Evolutionary conservation across 371 early-diverging fungal genomes (phyloP).

Genomic region (Haplosporangium sp.): DNA sequence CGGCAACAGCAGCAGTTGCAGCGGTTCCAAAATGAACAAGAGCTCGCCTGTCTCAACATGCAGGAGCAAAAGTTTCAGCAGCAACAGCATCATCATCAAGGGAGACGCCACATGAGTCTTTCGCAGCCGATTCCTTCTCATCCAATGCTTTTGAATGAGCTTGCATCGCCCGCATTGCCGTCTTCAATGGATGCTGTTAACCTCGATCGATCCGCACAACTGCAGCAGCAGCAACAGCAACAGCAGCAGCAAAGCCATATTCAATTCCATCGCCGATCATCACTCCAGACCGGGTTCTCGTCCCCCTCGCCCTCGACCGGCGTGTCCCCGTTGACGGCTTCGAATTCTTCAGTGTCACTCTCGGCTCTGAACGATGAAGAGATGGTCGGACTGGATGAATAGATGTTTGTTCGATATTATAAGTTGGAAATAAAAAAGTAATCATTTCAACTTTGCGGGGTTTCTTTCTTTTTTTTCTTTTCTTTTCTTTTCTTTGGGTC

Average conservation of each 20-base stretch:
- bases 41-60: constrained; percentile 15
- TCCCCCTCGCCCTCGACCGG: neutral
- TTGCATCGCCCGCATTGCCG: constrained; percentile 4
- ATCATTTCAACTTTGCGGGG: too few species aligned
- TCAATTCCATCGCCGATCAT: neutral
- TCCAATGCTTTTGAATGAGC: too few species aligned
- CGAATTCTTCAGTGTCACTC: neutral
- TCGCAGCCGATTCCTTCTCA: neutral
- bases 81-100: constrained; percentile 18
- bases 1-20: constrained; percentile 8
- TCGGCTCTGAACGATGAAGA: neutral
- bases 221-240: constrained; percentile 14
- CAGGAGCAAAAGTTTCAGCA: constrained; percentile 15
- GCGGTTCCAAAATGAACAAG: constrained; percentile 14
- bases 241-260: constrained; percentile 4
- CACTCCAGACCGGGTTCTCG: neutral
- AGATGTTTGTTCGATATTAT: neutral
- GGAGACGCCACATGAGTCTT: neutral
- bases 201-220: constrained; percentile 9
- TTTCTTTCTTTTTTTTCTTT: too few species aligned
- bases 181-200: neutral
- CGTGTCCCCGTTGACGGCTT: neutral
- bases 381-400: neutral
- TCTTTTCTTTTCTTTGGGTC: too few species aligned
- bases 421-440: too few species aligned